A percentile compares a stretch with the other conserved stretches of the same genome.
Conservation (phyloP, 2,329 filamentous ascomycete species). For the Fusarium devonianum region DNA sequence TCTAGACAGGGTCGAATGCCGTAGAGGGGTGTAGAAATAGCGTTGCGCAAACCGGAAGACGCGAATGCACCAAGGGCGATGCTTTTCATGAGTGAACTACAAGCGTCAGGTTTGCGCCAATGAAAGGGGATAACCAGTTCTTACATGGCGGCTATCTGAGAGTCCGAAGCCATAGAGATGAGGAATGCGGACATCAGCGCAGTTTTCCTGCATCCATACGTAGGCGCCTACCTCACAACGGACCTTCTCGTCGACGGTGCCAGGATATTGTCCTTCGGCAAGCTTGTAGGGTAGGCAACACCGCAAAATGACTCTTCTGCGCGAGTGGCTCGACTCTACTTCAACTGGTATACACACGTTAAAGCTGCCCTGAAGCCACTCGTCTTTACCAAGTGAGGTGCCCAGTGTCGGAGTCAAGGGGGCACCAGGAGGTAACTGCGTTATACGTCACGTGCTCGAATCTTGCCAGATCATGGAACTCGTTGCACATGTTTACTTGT, state of each 20-base stretch:
- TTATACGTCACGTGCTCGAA: too few species aligned
- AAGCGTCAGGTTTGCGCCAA: constrained; percentile 2
- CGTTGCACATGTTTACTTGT: too few species aligned
- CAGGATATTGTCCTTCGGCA: constrained; percentile 48
- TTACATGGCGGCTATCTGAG: constrained; percentile 17
- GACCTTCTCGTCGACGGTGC: constrained; percentile 54
- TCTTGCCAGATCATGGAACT: too few species aligned
- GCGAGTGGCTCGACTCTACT: constrained; percentile 31
- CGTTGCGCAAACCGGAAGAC: constrained; percentile 3
- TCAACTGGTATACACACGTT: constrained; percentile 47
- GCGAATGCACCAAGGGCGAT: constrained; percentile 15
- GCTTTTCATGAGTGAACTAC: constrained; percentile 23
- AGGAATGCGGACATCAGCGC: constrained; percentile 37
- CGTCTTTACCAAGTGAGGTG: too few species aligned
- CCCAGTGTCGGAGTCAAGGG: too few species aligned
- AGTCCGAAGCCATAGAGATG: constrained; percentile 37
- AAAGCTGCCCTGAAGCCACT: constrained; percentile 47
- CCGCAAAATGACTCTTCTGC: constrained; percentile 41
- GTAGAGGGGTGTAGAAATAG: constrained; percentile 3
- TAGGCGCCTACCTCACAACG: constrained; percentile 39
- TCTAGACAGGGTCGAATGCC: constrained; percentile 5
- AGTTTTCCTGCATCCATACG: constrained; percentile 39
- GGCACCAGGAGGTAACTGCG: too few species aligned
- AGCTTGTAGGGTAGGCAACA: constrained; percentile 47
- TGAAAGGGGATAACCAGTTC: neutral